Percentiles rank a stretch among this genome's conserved stretches.
Evolutionary conservation across 805 yeast species (phyloP).

Genomic region (Candida mattraensis): DNA sequence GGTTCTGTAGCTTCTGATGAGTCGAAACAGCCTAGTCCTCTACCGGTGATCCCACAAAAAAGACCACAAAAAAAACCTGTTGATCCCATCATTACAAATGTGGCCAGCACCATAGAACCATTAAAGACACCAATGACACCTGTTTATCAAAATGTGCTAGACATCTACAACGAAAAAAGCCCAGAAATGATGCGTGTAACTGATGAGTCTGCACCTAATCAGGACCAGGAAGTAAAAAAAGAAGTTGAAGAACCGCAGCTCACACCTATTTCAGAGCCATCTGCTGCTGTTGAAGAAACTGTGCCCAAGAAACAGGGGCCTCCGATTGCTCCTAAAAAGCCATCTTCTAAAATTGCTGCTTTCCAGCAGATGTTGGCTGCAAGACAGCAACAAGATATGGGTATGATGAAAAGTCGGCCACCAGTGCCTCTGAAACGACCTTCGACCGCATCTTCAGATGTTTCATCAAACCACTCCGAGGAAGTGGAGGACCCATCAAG

Average conservation of each 20-base stretch:
- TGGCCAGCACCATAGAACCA: slow-evolving; percentile 6
- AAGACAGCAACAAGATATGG: slow-evolving; percentile 42
- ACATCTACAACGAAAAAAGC: slow-evolving; percentile 21
- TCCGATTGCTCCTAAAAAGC: slow-evolving; percentile 72
- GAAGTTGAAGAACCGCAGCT: not conserved
- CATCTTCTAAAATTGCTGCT: slow-evolving; percentile 77
- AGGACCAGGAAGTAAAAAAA: not conserved
- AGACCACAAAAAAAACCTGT: slow-evolving; percentile 15
- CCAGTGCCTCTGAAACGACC: slow-evolving; percentile 26
- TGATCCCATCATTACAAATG: slow-evolving; percentile 1
- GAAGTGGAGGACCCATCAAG: slow-evolving; percentile 6
- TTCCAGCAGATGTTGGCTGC: slow-evolving; percentile 72
- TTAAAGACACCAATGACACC: slow-evolving; percentile 15
- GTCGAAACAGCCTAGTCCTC: not conserved
- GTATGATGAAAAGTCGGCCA: slow-evolving; percentile 23
- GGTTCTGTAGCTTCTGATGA: not conserved
- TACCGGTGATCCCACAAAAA: slow-evolving; percentile 19
- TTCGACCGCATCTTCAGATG: no score
- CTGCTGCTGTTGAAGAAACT: slow-evolving; percentile 1
- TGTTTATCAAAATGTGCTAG: slow-evolving; percentile 18
- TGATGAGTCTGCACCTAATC: not conserved
- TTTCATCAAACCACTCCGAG: slow-evolving; percentile 3
- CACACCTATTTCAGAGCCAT: not conserved
- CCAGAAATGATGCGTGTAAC: slow-evolving; percentile 13
- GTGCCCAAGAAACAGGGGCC: slow-evolving; percentile 28